Evolutionary conservation across 2,329 filamentous ascomycete species (phyloP).

Genomic region (Microdochium paspali): DNA sequence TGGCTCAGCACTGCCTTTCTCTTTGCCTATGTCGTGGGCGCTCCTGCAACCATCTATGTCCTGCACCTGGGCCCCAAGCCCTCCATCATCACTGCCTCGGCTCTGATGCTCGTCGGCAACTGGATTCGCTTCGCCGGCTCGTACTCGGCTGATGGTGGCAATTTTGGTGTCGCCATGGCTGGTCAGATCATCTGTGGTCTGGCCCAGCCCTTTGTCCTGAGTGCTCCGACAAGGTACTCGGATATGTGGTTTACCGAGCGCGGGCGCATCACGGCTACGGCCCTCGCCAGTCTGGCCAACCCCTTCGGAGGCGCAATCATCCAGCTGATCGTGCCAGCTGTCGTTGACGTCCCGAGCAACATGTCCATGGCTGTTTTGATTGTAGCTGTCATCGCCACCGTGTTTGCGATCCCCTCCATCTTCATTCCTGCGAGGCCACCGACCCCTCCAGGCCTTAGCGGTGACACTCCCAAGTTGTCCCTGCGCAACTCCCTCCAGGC

Average conservation of each 20-base stretch:
- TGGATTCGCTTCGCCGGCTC: constrained; percentile 82
- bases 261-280: constrained; percentile 81
- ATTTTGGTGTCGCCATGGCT: constrained; percentile 73
- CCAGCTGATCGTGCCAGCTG: constrained; percentile 76
- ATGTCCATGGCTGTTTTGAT: constrained; percentile 79
- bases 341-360: constrained; percentile 52
- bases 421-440: constrained; percentile 72
- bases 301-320: constrained; percentile 83
- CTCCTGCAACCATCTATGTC: constrained; percentile 65
- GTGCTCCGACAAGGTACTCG: constrained; percentile 82
- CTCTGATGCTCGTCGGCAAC: constrained; percentile 72
- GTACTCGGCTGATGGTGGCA: constrained; percentile 40
- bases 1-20: constrained; percentile 87
- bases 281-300: constrained; percentile 76
- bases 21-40: constrained; percentile 68
- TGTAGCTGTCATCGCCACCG: constrained; percentile 66
- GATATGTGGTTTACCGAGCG: constrained; percentile 88
- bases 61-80: constrained; percentile 73
- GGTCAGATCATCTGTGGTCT: constrained; percentile 86
- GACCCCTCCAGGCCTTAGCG: constrained; percentile 64
- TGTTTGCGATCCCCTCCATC: constrained; percentile 64
- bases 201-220: constrained; percentile 84
- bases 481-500: constrained; percentile 42
- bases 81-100: constrained; percentile 64
- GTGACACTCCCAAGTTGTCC: constrained; percentile 45